Evolutionary conservation across 495 filamentous ascomycete species (phyloP), one percentile per base, ranked within the genome.

Genomic region (Chaetomium tenue): DNA sequence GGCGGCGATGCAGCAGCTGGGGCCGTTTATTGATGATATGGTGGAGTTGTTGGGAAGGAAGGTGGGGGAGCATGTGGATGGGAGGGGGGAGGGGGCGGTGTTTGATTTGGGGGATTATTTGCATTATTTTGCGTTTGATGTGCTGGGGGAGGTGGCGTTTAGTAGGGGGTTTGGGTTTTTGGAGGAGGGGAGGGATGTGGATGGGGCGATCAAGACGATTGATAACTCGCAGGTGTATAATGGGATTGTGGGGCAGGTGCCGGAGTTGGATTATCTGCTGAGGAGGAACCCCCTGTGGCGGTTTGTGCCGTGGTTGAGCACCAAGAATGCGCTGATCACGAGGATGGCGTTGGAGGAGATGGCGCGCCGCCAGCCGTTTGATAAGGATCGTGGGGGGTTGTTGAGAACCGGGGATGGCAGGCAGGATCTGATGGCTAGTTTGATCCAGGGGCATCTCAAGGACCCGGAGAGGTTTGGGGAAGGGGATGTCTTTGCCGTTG

Each of bases 121-220:
- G 52, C 80, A 84, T 68, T 85, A 76, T 61, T 84, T 83, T 64
- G 80, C 84, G 5, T 84, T 84, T 69, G 82, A 88, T 70, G 83
- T 86, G 13, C 75, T 87, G 8, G 82, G 83, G 28, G 83, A 86
- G 70, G 79, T 90, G 16, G 87, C 86, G 0, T 91, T 87, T 65
- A 83, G 81, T 56, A 76, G 84, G n/a, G 80, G 77, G 7, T 86
- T 88, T 64, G 88, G 88, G 1, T 90, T 90, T 66, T 66, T 91
- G 3, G 78, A 79, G 23, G 76, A 82, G 9, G 84, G 81, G 5
- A 62, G 80, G 28, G 87, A 89, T 63, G 80, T 88, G 48, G 84
- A 87, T 56, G 66, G 76, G 51, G 80, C 82, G 9, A 81, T 84
- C 65, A 78, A 75, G 71, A 80, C 77, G 7, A 83, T 83, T 54